A percentile compares a stretch with the other conserved stretches of the same genome.
phyloP scores from a whole-genome alignment of 140 eudicot genomes.

The Oenanthe javanica region DNA sequence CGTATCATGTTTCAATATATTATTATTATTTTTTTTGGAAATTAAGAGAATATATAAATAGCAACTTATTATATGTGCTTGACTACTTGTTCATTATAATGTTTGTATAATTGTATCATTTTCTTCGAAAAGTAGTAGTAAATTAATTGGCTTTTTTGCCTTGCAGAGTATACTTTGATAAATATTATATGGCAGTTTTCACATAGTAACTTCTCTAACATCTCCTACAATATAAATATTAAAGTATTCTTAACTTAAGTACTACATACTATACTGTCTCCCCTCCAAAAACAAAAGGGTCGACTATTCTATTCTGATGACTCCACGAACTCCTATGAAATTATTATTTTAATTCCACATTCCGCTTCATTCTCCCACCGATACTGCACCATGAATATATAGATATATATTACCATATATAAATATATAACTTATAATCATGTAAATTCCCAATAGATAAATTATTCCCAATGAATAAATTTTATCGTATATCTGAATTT shows the following conservation, averaged over 20 bases:
- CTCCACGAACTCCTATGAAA: too few species aligned
- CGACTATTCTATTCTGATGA: too few species aligned
- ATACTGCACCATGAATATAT: too few species aligned
- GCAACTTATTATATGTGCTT: neutral
- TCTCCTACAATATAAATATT: neutral
- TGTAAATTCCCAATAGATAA: too few species aligned
- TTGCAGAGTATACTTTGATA: neutral
- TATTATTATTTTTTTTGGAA: neutral
- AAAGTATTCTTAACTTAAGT: too few species aligned
- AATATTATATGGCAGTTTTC: neutral
- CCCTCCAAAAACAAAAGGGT: too few species aligned
- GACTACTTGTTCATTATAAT: neutral
- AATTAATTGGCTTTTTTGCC: neutral
- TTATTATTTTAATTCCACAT: too few species aligned
- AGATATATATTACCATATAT: too few species aligned
- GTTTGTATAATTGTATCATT: neutral
- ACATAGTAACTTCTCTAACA: neutral
- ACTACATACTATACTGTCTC: too few species aligned
- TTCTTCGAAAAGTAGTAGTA: neutral
- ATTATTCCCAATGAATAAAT: too few species aligned
- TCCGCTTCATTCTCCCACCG: too few species aligned
- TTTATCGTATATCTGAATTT: neutral
- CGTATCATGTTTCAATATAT: neutral
- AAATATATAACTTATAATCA: too few species aligned
- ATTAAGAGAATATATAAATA: neutral